Evolutionary conservation across 2,329 filamentous ascomycete species (phyloP).

Genomic region (Dothidotthia symphoricarpi): DNA sequence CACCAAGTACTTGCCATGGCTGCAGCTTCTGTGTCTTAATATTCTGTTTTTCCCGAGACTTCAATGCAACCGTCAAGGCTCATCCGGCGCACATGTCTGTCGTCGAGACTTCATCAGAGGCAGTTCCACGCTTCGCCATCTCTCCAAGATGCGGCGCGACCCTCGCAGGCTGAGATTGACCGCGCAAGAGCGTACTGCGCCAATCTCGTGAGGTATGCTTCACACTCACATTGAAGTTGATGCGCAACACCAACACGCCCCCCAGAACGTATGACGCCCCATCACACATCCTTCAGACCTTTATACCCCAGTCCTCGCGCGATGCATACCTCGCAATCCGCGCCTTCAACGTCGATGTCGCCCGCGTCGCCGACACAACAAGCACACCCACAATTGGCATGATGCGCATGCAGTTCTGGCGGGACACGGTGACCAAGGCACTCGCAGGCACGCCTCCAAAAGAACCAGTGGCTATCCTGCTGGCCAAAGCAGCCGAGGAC

Average conservation of each 20-base stretch:
- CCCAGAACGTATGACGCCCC: constrained; percentile 81
- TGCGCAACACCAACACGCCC: constrained; percentile 15
- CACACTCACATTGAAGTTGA: constrained; percentile 20
- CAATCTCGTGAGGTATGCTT: constrained; percentile 54
- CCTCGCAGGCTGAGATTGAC: constrained; percentile 50
- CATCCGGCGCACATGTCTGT: constrained; percentile 14
- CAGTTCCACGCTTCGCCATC: constrained; percentile 25
- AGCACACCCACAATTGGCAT: constrained; percentile 82
- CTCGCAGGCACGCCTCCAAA: constrained; percentile 77
- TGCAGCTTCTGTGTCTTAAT: background rate
- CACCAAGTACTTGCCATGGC: constrained; percentile 7
- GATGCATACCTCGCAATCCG: constrained; percentile 88
- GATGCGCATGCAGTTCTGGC: constrained; percentile 94
- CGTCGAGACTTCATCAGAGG: constrained; percentile 10
- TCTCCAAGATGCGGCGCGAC: constrained; percentile 19
- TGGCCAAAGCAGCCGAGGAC: constrained; percentile 68
- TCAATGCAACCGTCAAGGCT: constrained; percentile 28
- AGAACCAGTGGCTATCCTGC: constrained; percentile 84
- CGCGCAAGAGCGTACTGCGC: constrained; percentile 59
- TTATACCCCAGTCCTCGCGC: constrained; percentile 71
- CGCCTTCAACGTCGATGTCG: constrained; percentile 88
- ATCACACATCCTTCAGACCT: constrained; percentile 80
- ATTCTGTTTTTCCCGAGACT: constrained; percentile 6
- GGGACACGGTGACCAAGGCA: constrained; percentile 75
- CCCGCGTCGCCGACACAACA: constrained; percentile 83